Base-by-base conservation (phyloP, 371 early-diverging fungal species). In the Mucor irregularis region DNA sequence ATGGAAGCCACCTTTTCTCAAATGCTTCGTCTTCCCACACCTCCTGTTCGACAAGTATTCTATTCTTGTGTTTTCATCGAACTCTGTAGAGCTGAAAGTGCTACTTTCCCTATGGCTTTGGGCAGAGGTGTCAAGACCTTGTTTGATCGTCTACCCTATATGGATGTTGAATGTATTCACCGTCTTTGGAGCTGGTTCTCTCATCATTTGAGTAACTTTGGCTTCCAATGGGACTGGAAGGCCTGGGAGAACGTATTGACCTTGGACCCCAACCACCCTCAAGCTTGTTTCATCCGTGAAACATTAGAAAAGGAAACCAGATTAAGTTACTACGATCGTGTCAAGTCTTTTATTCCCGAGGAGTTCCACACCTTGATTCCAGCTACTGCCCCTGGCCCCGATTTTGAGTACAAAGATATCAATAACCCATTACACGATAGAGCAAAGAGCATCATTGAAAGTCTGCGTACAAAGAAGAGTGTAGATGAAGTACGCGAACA, bases 161-260 rank as follows among this genome's bases (percentile, higher is more conserved):
- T 91, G 84, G 97, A 97, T 68, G 83, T 87, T n/a, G 95, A 92
- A 70, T 89, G 90, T 60, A 73, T 92, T 22, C 68, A 84, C 63
- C 82, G 95, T 29, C 79, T 95, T 37, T 83, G 85, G 58, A 85
- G 84, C 52, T 94, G 92, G 93, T 90, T 97, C 77, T 84, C 91
- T 2, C 88, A 90, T 46, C 94, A 95, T 66, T 70, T 97, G 61
- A 93, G 93, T 70, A 95, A 97, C 75, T 93, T 95, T 82, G 90
- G 85, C 5, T 94, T 86, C 70, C 82, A 82, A 43, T 97, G 95
- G 95, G 87, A 90, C 64, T 97, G 96, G 96, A 66, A 65, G 22
- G 85, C 85, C 53, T 97, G 96, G 97, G 66, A 76, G 26, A 25
- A 49, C n/a, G 73, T 71, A 2, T 37, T 82, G 31, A 54, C 71